Evolutionary conservation across 2,329 filamentous ascomycete genomes (phyloP).

Genomic region (Colletotrichum godetiae): DNA sequence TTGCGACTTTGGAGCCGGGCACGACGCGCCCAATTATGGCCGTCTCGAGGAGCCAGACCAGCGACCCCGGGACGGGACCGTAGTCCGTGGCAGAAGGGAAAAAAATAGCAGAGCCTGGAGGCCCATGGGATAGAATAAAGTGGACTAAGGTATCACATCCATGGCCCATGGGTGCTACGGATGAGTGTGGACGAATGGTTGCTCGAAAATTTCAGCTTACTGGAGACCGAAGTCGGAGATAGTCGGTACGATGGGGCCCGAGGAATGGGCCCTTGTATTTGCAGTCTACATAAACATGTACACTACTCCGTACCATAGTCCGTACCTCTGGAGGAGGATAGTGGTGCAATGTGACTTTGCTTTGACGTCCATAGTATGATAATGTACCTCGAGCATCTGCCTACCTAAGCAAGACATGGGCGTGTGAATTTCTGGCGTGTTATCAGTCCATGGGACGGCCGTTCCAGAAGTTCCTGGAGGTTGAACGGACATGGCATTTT

Average conservation of each 20-base stretch:
- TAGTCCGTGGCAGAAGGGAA: background rate
- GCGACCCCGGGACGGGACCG: background rate
- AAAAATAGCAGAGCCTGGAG: background rate
- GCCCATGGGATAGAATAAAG: background rate
- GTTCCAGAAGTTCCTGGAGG: background rate
- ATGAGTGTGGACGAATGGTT: constrained; percentile 19
- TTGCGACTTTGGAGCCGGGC: background rate
- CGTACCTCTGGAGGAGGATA: background rate
- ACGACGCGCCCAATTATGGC: constrained; percentile 21
- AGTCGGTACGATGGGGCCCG: constrained; percentile 32
- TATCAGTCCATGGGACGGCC: background rate
- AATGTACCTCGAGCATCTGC: background rate
- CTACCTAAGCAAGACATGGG: background rate
- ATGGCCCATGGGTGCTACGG: background rate
- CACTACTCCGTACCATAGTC: background rate
- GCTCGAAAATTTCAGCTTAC: constrained; percentile 33
- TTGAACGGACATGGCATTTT: background rate
- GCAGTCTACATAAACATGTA: no score
- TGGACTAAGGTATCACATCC: background rate
- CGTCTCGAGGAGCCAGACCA: background rate
- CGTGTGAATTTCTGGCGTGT: background rate
- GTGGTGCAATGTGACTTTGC: background rate
- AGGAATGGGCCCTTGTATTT: constrained; percentile 2
- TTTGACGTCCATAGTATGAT: constrained; percentile 6
- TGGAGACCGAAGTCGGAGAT: constrained; percentile 36